Conservation (phyloP, 2,329 filamentous ascomycete species). For the Coleophoma eucalyptorum region DNA sequence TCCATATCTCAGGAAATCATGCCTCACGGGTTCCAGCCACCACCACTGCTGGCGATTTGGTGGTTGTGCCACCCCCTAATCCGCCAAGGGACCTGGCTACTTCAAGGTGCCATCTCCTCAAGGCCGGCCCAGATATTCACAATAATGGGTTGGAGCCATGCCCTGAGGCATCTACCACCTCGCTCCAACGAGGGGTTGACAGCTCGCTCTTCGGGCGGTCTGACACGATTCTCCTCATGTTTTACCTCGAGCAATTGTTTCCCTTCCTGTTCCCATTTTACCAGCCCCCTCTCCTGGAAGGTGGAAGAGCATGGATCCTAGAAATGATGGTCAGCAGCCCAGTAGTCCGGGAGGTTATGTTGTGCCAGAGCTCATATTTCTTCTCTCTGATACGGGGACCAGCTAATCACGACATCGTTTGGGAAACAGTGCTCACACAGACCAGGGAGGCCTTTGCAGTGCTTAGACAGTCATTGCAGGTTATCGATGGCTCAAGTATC, state of each 20-base stretch:
- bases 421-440: conserved; percentile 28
- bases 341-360: conserved; percentile 48
- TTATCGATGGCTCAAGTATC: conserved; percentile 18
- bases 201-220: conserved; percentile 8
- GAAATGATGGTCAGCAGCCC: conserved; percentile 53
- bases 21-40: conserved; percentile 4
- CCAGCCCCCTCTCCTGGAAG: conserved; percentile 47
- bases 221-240: conserved; percentile 41
- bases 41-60: conserved; percentile 3
- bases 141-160: conserved; percentile 8
- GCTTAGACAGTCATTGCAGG: conserved; percentile 33
- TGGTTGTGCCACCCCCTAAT: background rate
- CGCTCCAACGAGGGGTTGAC: conserved; percentile 6
- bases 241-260: conserved; percentile 59
- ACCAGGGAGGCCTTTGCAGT: conserved; percentile 35
- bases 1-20: conserved; percentile 1
- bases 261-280: conserved; percentile 63
- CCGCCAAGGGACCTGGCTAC: background rate
- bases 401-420: conserved; percentile 32
- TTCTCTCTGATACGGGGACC: conserved; percentile 29
- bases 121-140: conserved; percentile 1
- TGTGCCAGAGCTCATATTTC: conserved; percentile 54
- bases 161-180: conserved; percentile 8
- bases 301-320: conserved; percentile 59
- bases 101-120: too few relatives aligned